Percentiles rank a stretch among this genome's conserved stretches.
Evolutionary conservation across 2,329 filamentous ascomycete species (phyloP).

Genomic region (Phialophora expanda): DNA sequence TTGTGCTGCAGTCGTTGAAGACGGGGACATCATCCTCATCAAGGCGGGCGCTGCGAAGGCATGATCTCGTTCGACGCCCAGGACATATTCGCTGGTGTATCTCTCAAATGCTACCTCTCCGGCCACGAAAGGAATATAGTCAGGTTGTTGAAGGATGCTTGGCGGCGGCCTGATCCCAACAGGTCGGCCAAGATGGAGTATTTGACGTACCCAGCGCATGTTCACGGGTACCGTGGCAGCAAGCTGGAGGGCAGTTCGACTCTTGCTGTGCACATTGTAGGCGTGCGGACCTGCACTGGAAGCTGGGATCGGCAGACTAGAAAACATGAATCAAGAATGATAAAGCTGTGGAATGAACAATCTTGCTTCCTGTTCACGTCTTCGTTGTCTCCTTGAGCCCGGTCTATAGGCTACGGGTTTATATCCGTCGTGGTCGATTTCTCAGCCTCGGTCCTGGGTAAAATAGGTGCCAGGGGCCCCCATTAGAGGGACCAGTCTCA

Average conservation of each 20-base stretch:
- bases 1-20: slow-evolving; percentile 47
- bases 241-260: not conserved
- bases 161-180: not conserved
- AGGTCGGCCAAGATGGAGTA: not conserved
- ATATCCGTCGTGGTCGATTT: not conserved
- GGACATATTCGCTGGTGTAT: not conserved
- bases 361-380: not conserved
- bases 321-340: not conserved
- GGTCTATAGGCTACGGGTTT: too few relatives aligned
- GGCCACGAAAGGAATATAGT: not conserved
- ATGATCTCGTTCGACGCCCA: slow-evolving; percentile 33
- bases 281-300: not conserved
- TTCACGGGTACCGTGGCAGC: not conserved
- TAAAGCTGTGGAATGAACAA: not conserved
- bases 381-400: not conserved
- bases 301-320: not conserved
- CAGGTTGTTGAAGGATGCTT: not conserved
- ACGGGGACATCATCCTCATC: slow-evolving; percentile 74
- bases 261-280: not conserved
- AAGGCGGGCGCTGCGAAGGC: slow-evolving; percentile 65
- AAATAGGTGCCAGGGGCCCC: not conserved
- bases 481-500: not conserved
- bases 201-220: not conserved
- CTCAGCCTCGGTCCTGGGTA: not conserved
- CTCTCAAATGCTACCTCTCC: not conserved